A percentile compares a stretch with the other conserved stretches of the same genome.
These are phyloP conservation scores for Alternaria conjuncta DNA, from an alignment of 2,329 filamentous ascomycete species.

Conservation along the genomic window DNA sequence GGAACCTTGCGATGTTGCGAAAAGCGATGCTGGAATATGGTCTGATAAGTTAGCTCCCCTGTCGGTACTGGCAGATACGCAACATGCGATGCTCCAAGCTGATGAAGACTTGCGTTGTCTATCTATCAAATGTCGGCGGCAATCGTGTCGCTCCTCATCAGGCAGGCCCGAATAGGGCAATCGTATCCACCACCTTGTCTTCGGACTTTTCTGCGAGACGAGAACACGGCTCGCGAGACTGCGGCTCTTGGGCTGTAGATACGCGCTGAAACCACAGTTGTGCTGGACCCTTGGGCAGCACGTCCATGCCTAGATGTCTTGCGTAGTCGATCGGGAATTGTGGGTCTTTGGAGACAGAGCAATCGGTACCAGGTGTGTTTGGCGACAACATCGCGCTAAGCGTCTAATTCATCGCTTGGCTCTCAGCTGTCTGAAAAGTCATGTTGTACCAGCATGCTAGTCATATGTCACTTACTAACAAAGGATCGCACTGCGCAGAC, in stretches of 20 bases:
- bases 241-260: not conserved
- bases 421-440: not conserved
- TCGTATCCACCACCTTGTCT: not conserved
- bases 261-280: not conserved
- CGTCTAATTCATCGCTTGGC: not conserved
- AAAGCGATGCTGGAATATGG: not conserved
- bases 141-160: not conserved
- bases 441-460: not conserved
- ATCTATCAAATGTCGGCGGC: not conserved
- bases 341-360: constrained; percentile 1
- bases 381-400: not conserved
- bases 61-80: not conserved
- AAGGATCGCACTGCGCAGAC: not conserved
- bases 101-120: not conserved
- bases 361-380: not conserved
- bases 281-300: not conserved
- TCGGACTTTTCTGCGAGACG: not conserved
- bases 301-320: constrained; percentile 2
- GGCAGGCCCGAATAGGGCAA: not conserved
- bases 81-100: not conserved
- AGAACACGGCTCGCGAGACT: constrained; percentile 6
- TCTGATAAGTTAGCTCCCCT: not conserved
- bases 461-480: not conserved
- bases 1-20: not conserved
- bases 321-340: not conserved